A percentile compares a stretch with the other conserved stretches of the same genome.
Conservation (phyloP, 1,284 basidiomycete species). For the Ustilago crameri region DNA sequence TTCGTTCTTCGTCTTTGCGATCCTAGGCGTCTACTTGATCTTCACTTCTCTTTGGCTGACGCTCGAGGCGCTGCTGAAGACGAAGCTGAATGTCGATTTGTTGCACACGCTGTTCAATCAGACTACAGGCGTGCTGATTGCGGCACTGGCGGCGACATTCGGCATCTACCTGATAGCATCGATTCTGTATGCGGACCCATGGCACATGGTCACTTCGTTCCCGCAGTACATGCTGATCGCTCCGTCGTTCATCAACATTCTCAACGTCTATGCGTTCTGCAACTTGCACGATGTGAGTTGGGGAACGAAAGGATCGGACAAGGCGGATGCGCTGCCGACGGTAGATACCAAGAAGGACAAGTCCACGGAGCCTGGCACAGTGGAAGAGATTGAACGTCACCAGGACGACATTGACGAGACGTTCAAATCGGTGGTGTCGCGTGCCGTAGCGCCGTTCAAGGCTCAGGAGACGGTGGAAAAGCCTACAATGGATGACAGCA, state of each 20-base stretch:
- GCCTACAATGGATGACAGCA: slow-evolving; percentile 76
- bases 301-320: slow-evolving; percentile 97
- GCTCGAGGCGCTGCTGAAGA: slow-evolving; percentile 43
- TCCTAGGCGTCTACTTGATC: slow-evolving; percentile 64
- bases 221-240: slow-evolving; percentile 86
- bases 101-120: slow-evolving; percentile 53
- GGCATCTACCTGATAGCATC: slow-evolving; percentile 76
- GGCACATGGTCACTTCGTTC: slow-evolving; percentile 98
- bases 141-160: slow-evolving; percentile 65
- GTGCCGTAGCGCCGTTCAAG: slow-evolving; percentile 85
- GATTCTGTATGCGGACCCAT: slow-evolving; percentile 93
- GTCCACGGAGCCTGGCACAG: slow-evolving; percentile 76
- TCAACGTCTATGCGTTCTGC: slow-evolving; percentile 96
- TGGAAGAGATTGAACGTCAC: slow-evolving; percentile 72
- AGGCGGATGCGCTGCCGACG: slow-evolving; percentile 91
- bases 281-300: slow-evolving; percentile 74
- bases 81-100: slow-evolving; percentile 22
- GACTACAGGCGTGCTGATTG: slow-evolving; percentile 63
- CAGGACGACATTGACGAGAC: slow-evolving; percentile 91
- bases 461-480: slow-evolving; percentile 78
- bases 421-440: slow-evolving; percentile 91
- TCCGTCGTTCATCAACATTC: slow-evolving; percentile 89
- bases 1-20: slow-evolving; percentile 77
- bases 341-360: slow-evolving; percentile 78
- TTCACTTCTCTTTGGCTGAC: slow-evolving; percentile 66